These are phyloP conservation scores for Hordeum pubiflorum DNA, from an alignment of 202 grass and related monocot genomes.

Conservation along the genomic window DNA sequence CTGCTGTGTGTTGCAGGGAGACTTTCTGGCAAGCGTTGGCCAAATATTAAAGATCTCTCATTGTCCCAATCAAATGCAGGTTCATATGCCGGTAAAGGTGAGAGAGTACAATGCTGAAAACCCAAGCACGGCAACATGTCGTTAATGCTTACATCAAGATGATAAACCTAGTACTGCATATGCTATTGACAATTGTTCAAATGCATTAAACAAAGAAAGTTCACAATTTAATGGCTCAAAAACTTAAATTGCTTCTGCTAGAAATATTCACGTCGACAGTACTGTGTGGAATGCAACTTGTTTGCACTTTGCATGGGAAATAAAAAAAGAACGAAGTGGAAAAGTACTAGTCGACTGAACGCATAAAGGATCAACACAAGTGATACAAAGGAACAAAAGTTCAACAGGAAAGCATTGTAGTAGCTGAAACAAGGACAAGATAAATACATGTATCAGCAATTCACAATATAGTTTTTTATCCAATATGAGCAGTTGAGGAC, in stretches of 20 bases:
- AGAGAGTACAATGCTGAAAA: constrained; percentile 79
- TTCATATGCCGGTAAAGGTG: constrained; percentile 84
- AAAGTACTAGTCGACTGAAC: background rate
- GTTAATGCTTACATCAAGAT: constrained; percentile 22
- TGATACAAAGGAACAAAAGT: background rate
- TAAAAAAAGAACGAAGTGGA: background rate
- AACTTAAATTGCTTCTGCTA: constrained; percentile 17
- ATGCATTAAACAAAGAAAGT: background rate
- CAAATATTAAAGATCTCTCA: constrained; percentile 91
- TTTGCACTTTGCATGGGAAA: background rate
- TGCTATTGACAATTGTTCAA: background rate
- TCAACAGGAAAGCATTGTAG: background rate
- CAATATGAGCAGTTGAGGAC: constrained; percentile 6
- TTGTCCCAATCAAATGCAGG: constrained; percentile 99
- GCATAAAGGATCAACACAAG: background rate
- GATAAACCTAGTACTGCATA: background rate
- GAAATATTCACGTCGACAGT: background rate
- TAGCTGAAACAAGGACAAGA: background rate
- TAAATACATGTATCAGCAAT: background rate
- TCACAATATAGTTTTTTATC: constrained; percentile 8
- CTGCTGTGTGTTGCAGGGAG: constrained; percentile 65
- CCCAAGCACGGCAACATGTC: constrained; percentile 6
- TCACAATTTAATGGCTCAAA: background rate
- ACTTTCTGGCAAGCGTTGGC: constrained; percentile 81
- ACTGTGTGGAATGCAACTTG: background rate